These are phyloP conservation scores for Lasiosphaeria ovina DNA, from an alignment of 495 filamentous ascomycete genomes.

Conservation along the genomic window DNA sequence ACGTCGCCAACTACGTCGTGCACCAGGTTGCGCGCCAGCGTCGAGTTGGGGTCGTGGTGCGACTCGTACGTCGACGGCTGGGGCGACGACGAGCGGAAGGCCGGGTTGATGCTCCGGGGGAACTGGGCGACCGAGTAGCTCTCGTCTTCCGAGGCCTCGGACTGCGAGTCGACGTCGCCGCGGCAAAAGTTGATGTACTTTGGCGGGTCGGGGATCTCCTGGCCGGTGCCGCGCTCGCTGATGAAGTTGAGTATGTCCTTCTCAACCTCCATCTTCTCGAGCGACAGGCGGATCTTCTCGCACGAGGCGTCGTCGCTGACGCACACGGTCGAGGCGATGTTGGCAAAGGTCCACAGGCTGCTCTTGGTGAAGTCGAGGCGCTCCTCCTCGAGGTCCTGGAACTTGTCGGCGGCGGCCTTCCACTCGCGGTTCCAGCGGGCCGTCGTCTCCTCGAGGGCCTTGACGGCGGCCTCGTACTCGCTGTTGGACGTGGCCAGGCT, in stretches of 20 bases:
- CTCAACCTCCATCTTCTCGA: constrained; percentile 94
- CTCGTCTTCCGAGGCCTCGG: constrained; percentile 79
- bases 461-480: constrained; percentile 91
- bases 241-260: constrained; percentile 93
- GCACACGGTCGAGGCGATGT: constrained; percentile 96
- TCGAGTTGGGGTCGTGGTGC: constrained; percentile 77
- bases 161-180: constrained; percentile 79
- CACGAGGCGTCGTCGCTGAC: constrained; percentile 97
- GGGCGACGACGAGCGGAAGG: constrained; percentile 87
- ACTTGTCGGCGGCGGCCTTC: constrained; percentile 98
- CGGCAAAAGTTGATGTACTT: constrained; percentile 99
- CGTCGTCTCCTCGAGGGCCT: constrained; percentile 93
- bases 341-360: constrained; percentile 98
- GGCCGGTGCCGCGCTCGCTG: constrained; percentile 79
- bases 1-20: constrained; percentile 43
- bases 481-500: constrained; percentile 84
- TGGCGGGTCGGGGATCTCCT: constrained; percentile 95
- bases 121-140: constrained; percentile 93
- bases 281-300: constrained; percentile 91
- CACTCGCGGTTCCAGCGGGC: constrained; percentile 95
- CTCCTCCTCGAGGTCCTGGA: constrained; percentile 98
- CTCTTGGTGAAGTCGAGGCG: constrained; percentile 94
- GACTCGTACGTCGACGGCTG: constrained; percentile 79
- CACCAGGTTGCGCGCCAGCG: constrained; percentile 58
- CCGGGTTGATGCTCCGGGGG: constrained; percentile 89